Percentiles rank a stretch among this genome's conserved stretches.
Evolutionary conservation across 169 alveolate species (phyloP).

Genomic region (Besnoitia besnoiti): DNA sequence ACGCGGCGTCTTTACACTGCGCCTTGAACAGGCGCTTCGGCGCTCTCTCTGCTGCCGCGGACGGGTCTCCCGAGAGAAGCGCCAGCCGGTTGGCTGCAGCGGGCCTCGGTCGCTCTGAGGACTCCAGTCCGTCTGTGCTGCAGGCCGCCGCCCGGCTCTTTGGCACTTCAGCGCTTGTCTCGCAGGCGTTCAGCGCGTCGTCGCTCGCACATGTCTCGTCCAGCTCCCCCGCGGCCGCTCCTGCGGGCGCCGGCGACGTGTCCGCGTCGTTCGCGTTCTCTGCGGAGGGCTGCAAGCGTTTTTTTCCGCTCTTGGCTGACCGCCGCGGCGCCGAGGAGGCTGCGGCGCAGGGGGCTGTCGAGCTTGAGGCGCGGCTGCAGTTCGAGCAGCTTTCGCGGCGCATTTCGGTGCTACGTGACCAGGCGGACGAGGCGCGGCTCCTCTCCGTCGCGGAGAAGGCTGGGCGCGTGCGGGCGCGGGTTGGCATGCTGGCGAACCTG

Average conservation of each 20-base stretch:
- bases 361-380: constrained; percentile 5
- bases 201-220: neutral
- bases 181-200: too few relatives aligned
- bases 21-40: neutral
- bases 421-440: neutral
- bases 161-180: neutral
- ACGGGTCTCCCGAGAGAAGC: too few relatives aligned
- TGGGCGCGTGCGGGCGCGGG: neutral
- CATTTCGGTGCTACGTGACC: neutral
- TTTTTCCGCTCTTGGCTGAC: constrained; percentile 2
- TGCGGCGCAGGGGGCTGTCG: neutral
- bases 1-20: neutral
- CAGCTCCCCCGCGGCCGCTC: neutral
- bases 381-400: neutral
- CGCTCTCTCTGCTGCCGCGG: neutral
- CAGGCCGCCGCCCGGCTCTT: neutral
- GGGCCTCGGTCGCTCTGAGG: too few relatives aligned
- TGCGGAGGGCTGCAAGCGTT: neutral
- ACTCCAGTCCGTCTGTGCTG: too few relatives aligned
- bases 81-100: too few relatives aligned
- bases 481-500: neutral
- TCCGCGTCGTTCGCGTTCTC: neutral
- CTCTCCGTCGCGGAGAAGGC: neutral
- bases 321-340: neutral
- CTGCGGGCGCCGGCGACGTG: neutral